Conservation (phyloP, 1,284 basidiomycete species). For the Gastroboletus turbinatus region DNA sequence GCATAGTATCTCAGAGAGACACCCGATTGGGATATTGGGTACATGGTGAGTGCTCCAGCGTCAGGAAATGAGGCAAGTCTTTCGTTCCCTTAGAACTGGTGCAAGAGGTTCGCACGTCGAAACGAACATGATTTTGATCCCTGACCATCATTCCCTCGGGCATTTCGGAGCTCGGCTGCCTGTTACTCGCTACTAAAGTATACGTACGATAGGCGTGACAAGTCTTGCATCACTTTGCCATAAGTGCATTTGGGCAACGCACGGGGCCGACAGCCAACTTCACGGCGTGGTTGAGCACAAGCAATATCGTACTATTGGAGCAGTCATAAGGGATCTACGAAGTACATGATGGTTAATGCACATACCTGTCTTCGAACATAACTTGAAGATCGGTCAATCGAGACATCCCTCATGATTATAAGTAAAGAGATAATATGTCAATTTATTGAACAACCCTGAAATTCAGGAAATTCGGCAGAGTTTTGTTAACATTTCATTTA, state of each 20-base stretch:
- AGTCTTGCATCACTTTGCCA: background rate
- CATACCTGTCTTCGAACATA: background rate
- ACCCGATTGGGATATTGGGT: background rate
- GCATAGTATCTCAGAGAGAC: background rate
- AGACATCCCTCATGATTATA: background rate
- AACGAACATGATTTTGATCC: background rate
- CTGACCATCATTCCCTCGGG: background rate
- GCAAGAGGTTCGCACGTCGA: background rate
- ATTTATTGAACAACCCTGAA: too few relatives aligned
- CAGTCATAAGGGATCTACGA: background rate
- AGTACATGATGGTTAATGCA: background rate
- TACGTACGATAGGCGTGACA: background rate
- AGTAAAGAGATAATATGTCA: too few relatives aligned
- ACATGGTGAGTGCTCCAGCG: background rate
- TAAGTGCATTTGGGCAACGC: background rate
- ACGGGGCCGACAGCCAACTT: background rate
- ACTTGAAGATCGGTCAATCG: background rate
- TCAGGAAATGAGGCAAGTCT: background rate
- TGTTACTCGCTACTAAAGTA: background rate
- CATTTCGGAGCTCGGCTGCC: slow-evolving; percentile 1
- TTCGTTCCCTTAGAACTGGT: background rate
- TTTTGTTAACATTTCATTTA: background rate
- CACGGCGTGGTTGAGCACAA: too few relatives aligned
- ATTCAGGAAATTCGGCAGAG: background rate
- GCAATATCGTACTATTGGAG: background rate